Conservation (phyloP, 352 stramenopile genomes). For the Phytophthora kernoviae region DNA sequence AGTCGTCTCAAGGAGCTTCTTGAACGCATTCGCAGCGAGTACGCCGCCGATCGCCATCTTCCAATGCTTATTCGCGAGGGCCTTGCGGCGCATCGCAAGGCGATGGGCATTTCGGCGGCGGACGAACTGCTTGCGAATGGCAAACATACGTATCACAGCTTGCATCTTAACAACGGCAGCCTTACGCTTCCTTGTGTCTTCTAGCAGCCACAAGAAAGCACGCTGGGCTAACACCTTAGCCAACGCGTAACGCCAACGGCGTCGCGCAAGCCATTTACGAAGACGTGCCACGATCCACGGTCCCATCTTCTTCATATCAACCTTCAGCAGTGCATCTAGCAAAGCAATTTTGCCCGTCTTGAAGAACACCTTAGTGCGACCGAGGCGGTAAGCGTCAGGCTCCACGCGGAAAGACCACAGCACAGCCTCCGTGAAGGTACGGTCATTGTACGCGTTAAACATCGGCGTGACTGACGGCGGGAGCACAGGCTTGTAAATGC, state of each 20-base stretch:
- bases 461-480: constrained; percentile 77
- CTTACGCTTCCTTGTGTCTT: constrained; percentile 77
- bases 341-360: constrained; percentile 92
- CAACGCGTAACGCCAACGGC: constrained; percentile 83
- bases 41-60: constrained; percentile 71
- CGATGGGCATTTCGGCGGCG: constrained; percentile 66
- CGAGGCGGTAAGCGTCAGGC: constrained; percentile 84
- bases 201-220: constrained; percentile 81
- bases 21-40: constrained; percentile 73
- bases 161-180: constrained; percentile 84
- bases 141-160: constrained; percentile 86
- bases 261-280: constrained; percentile 84
- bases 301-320: constrained; percentile 91
- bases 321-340: constrained; percentile 85
- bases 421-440: constrained; percentile 87
- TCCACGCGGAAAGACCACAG: constrained; percentile 92
- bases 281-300: constrained; percentile 85
- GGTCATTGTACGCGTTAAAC: constrained; percentile 84
- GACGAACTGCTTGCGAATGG: constrained; percentile 85
- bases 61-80: constrained; percentile 70
- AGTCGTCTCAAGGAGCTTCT: constrained; percentile 55
- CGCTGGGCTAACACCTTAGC: constrained; percentile 87
- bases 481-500: constrained; percentile 85
- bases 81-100: constrained; percentile 69
- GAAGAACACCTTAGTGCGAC: constrained; percentile 92